phyloP scores from a whole-genome alignment of 345 rosid genomes.

The Ricinus communis region DNA sequence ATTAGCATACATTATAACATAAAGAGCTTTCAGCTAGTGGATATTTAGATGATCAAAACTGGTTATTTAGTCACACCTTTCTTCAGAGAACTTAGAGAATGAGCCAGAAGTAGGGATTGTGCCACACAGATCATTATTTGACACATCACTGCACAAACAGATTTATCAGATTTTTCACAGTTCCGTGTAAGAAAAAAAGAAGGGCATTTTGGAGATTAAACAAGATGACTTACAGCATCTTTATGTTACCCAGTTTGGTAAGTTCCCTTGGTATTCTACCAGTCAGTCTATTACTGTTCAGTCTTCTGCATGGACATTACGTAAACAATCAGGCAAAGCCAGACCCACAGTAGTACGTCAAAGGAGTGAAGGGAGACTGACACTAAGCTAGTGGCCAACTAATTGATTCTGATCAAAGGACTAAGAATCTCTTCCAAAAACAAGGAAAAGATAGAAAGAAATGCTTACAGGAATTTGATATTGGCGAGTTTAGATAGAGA shows the following conservation, averaged over 20 bases:
- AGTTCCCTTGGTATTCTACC: slow-evolving; percentile 72
- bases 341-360: not conserved
- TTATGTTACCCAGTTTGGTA: slow-evolving; percentile 51
- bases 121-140: slow-evolving; percentile 68
- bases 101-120: slow-evolving; percentile 66
- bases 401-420: no score
- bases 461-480: slow-evolving; percentile 61
- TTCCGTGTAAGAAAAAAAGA: not conserved
- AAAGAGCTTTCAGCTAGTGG: no score
- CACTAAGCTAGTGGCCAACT: not conserved
- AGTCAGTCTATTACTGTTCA: slow-evolving; percentile 56
- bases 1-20: no score
- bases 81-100: slow-evolving; percentile 59
- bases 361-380: not conserved
- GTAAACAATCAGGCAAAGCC: slow-evolving; percentile 2
- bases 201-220: not conserved
- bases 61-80: slow-evolving; percentile 50
- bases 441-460: not conserved
- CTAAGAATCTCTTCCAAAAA: no score
- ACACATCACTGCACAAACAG: slow-evolving; percentile 49
- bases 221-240: slow-evolving; percentile 52
- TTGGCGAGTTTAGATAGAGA: slow-evolving; percentile 58
- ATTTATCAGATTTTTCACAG: not conserved
- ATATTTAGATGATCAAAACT: no score
- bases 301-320: slow-evolving; percentile 44